Base-by-base conservation (phyloP, 2,329 filamentous ascomycete species). In the Sporothrix humicola region DNA sequence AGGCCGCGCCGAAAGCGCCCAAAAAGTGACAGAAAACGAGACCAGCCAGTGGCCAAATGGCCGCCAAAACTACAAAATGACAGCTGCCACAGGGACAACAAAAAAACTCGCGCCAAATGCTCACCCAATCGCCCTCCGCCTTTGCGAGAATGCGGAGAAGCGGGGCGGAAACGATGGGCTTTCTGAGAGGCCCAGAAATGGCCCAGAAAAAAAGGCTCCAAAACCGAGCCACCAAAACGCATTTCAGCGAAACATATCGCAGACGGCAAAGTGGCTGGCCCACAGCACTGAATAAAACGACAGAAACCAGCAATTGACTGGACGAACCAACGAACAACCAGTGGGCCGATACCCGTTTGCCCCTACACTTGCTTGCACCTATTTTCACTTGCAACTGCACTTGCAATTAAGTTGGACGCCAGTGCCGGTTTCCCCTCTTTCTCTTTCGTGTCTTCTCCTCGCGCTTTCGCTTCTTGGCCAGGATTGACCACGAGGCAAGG, bases 141-240 rank as follows among this genome's bases (percentile, higher is more conserved):
- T 65, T 65, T 44, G 44, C 58, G 17, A 70, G 26, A 72, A 54
- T 72, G 73, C 70, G 73, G 73, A 72, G 73, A 74, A 72, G 73
- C 63, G 73, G 73, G 50, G 46, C 72, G 42, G 17, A 52, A 37
- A 37, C 3, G 31, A 37, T 37, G 31, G 31, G 31, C 31, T 37
- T 1, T 37, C 31, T 37, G 31, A 37, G 31, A 37, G 31, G 31
- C 31, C 31, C 31, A 37, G 31, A 37, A 37, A 37, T 26, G 23
- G 23, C 23, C 23, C 23, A 44, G 12, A 44, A 44, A 12, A 12
- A 20, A 17, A 44, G 31, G 31, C 31, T 4, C 31, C 3, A 44
- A 44, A 44, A 26, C 23, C 23, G 23, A 26, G 23, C 23, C 50
- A n/a, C 20, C 17, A 54, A 6, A 54, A n/a, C 20, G 15, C 5